A percentile compares a stretch with the other conserved stretches of the same genome.
phyloP scores from a whole-genome alignment of 306 rosid species.

The Quercus parvula region DNA sequence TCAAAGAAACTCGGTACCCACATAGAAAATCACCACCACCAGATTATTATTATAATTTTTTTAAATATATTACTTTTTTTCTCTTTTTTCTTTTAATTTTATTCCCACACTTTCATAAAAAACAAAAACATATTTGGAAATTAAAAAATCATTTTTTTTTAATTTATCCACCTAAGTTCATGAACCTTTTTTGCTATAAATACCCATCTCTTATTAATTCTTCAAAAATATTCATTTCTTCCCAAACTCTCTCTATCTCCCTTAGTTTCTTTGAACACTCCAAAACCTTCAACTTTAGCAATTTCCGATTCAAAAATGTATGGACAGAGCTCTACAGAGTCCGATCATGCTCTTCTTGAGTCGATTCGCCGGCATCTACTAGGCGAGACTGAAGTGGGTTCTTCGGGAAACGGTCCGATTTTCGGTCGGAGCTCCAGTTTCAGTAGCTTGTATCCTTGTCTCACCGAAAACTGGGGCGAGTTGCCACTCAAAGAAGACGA shows the following conservation, averaged over 20 bases:
- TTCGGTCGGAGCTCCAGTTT: conserved; percentile 59
- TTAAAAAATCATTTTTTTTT: too few relatives aligned
- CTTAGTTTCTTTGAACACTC: too few relatives aligned
- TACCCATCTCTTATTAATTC: background rate
- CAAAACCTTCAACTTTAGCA: background rate
- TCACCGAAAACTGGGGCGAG: conserved; percentile 73
- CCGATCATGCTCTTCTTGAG: conserved; percentile 46
- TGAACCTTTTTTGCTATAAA: conserved; percentile 57
- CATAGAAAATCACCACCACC: too few relatives aligned
- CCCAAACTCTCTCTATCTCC: too few relatives aligned
- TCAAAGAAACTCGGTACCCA: too few relatives aligned
- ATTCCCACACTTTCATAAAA: too few relatives aligned
- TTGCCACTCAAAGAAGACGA: conserved; percentile 78
- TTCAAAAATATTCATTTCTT: background rate
- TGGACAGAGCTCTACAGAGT: conserved; percentile 23
- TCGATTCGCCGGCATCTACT: conserved; percentile 69
- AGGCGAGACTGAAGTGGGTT: conserved; percentile 39
- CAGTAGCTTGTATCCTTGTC: conserved; percentile 57
- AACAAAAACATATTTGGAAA: too few relatives aligned
- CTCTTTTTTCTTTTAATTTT: too few relatives aligned
- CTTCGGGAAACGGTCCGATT: conserved; percentile 27
- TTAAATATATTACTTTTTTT: too few relatives aligned
- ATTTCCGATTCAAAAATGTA: conserved; percentile 17
- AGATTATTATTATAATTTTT: too few relatives aligned
- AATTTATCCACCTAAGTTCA: conserved; percentile 24